Evolutionary conservation across 768 basidiomycete species (phyloP).

Genomic region (Rubroboletus pulcherrimus): DNA sequence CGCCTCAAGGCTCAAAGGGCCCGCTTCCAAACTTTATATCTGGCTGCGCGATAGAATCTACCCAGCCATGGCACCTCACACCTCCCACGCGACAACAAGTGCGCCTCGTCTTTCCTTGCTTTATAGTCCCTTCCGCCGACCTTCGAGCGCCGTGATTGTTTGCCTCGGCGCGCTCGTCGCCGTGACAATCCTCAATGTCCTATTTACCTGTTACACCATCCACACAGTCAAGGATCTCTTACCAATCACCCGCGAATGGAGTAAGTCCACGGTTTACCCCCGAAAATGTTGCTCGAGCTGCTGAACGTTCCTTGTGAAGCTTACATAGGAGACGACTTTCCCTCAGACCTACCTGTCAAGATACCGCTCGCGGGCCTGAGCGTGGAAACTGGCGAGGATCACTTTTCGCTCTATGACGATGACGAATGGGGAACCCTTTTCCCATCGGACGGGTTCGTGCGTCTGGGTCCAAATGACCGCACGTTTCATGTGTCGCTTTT

Average conservation of each 20-base stretch:
- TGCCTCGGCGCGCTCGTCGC: conserved; percentile 20
- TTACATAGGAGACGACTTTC: conserved; percentile 31
- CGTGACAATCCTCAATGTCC: conserved; percentile 24
- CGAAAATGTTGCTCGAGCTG: not conserved
- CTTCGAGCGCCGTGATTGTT: not conserved
- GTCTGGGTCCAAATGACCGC: conserved; percentile 32
- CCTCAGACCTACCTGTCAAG: conserved; percentile 30
- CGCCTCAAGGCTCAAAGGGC: not conserved
- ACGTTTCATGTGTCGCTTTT: conserved; percentile 38
- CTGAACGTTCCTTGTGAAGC: conserved; percentile 2
- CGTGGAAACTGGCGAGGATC: conserved; percentile 21
- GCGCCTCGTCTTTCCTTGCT: not conserved
- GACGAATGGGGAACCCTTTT: conserved; percentile 36
- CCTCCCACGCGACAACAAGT: not conserved
- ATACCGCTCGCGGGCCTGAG: conserved; percentile 29
- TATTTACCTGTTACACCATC: conserved; percentile 18
- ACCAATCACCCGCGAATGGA: conserved; percentile 20
- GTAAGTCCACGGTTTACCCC: conserved; percentile 4
- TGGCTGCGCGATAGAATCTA: not conserved
- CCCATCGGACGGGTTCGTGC: conserved; percentile 32
- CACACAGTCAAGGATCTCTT: conserved; percentile 10
- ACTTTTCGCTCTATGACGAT: conserved; percentile 33
- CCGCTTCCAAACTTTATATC: conserved; percentile 1
- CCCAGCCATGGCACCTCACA: conserved; percentile 3
- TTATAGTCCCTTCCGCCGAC: not conserved